Base-by-base conservation (phyloP, 2,329 filamentous ascomycete species). In the Claviceps pazoutovae region DNA sequence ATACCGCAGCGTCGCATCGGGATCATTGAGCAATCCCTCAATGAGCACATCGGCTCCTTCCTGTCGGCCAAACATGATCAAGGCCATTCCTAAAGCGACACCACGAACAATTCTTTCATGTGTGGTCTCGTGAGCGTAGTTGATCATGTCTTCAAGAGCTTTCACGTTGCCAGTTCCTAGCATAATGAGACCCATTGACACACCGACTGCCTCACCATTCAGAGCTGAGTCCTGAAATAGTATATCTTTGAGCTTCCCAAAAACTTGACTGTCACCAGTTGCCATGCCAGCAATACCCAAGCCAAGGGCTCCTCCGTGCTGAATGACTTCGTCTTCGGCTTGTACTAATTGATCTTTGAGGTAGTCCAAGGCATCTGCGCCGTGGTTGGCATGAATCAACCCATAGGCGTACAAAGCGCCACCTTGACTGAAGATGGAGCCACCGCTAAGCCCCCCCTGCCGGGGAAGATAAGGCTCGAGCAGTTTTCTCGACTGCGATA, bases 51-150 rank as follows among this genome's bases (percentile, higher is more conserved):
- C 93, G 13, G 93, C 93, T 56, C 85, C 85, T 68, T 98, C 93
- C 70, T 97, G 90, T 54, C 89, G 86, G 47, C 86, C 89, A 61
- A 93, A 98, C 91, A 97, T 97, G 72, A 98, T 95, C 54, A 98
- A 75, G 11, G 93, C 89, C 88, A 98, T 97, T 54, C 93, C 93
- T 58, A 98, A 80, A 36, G 93, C 91, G 54, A 96, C 80, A 64
- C 93, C 93, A 48, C 93, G 88, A 23, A 98, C 89, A 63, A 95
- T 97, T 78, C 98, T 98, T 74, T 98, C 93, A 71, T 98, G 93
- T 56, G 94, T 91, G 1, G 93, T 98, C 59, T 98, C 93, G 63
- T 96, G 93, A 4, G 93, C 89, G 64, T 98, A 98, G 46, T 89
- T 86, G 53, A 96, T 93, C 91, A 98, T 96, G 60, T 95, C 88